phyloP scores from a whole-genome alignment of 768 basidiomycete species.

The Rubroboletus satanas region DNA sequence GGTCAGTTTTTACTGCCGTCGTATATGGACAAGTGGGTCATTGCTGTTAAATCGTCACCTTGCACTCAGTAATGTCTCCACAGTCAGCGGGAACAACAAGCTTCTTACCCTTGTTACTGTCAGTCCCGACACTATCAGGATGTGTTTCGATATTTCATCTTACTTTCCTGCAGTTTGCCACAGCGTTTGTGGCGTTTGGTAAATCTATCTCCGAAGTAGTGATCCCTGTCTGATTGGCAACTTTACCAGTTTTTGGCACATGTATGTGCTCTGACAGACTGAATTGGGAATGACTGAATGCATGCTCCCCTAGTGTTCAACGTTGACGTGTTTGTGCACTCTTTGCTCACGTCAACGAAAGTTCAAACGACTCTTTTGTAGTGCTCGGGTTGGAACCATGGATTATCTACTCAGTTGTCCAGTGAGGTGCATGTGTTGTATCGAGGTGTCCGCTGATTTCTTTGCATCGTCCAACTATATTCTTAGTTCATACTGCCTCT shows the following conservation, averaged over 20 bases:
- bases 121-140: background rate
- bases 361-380: background rate
- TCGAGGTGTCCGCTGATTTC: background rate
- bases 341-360: background rate
- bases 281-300: background rate
- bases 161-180: background rate
- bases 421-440: background rate
- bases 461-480: background rate
- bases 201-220: background rate
- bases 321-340: background rate
- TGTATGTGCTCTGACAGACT: constrained; percentile 2
- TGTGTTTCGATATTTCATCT: background rate
- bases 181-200: background rate
- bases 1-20: constrained; percentile 14
- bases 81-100: constrained; percentile 18
- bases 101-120: constrained; percentile 6
- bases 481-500: background rate
- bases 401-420: background rate
- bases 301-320: background rate
- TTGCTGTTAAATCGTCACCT: background rate
- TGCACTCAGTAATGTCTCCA: background rate
- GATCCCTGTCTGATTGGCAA: background rate
- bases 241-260: constrained; percentile 2
- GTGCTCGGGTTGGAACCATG: constrained; percentile 1
- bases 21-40: constrained; percentile 14